phyloP scores from a whole-genome alignment of 108 stramenopile genomes.

The Discostella pseudostelligera region DNA sequence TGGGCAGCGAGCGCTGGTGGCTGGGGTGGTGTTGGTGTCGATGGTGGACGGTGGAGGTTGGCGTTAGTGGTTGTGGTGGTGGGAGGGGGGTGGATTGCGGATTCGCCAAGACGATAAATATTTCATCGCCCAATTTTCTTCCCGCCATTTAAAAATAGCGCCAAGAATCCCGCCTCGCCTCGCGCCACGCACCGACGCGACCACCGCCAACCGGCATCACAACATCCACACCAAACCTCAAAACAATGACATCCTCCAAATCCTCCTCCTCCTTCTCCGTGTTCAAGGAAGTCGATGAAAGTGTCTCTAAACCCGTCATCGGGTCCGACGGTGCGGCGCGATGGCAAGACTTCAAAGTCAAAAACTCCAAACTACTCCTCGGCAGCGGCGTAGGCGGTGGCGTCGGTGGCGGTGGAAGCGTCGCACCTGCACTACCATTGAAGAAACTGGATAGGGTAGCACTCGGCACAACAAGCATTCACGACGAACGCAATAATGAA shows the following conservation, averaged over 20 bases:
- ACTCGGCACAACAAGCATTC: conserved; percentile 60
- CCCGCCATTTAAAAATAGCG: too few relatives aligned
- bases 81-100: too few relatives aligned
- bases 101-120: too few relatives aligned
- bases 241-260: conserved; percentile 12
- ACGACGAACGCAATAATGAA: conserved; percentile 73
- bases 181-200: too few relatives aligned
- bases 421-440: conserved; percentile 71
- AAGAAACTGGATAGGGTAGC: conserved; percentile 68
- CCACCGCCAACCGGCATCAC: too few relatives aligned
- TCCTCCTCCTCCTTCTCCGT: conserved; percentile 61
- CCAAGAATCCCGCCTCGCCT: too few relatives aligned
- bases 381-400: not conserved
- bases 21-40: too few relatives aligned
- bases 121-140: too few relatives aligned
- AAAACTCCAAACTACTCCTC: conserved; percentile 18
- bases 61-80: too few relatives aligned
- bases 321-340: conserved; percentile 81
- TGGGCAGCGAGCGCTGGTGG: too few relatives aligned
- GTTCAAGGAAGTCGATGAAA: conserved; percentile 75
- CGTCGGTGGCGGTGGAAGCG: conserved; percentile 4
- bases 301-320: conserved; percentile 74
- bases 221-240: too few relatives aligned
- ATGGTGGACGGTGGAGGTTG: too few relatives aligned
- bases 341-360: conserved; percentile 63